These are phyloP conservation scores for Thoreauomyces humboldtii DNA, from an alignment of 192 early-diverging fungal genomes.

Conservation along the genomic window DNA sequence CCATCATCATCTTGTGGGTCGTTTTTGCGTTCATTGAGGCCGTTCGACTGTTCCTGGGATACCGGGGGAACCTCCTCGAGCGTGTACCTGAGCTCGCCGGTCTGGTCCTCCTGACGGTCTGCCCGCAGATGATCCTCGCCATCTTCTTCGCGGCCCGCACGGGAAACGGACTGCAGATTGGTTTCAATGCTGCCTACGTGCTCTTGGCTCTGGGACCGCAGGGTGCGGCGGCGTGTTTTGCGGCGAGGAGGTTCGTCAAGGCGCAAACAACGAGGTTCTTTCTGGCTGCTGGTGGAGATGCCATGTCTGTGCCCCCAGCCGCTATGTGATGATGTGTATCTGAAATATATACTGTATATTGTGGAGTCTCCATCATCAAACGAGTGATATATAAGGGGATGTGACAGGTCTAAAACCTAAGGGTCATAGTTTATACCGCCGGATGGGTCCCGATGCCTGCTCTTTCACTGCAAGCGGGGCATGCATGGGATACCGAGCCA, in stretches of 20 bases:
- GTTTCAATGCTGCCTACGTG: slow-evolving; percentile 33
- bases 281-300: neutral
- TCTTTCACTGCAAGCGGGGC: no score
- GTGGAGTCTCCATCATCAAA: no score
- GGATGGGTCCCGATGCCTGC: no score
- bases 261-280: slow-evolving; percentile 35
- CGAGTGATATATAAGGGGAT: no score
- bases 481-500: no score
- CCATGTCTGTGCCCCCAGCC: no score
- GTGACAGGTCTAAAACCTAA: no score
- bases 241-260: slow-evolving; percentile 28
- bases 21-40: slow-evolving; percentile 35
- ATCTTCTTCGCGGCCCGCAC: slow-evolving; percentile 16
- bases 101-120: slow-evolving; percentile 35
- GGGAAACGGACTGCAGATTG: slow-evolving; percentile 30
- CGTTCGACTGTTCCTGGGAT: slow-evolving; percentile 38
- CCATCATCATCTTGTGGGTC: neutral
- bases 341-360: no score
- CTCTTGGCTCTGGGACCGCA: slow-evolving; percentile 29
- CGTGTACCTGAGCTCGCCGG: slow-evolving; percentile 45
- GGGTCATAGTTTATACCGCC: no score
- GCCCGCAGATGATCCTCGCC: slow-evolving; percentile 35
- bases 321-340: no score
- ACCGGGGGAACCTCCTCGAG: slow-evolving; percentile 40
- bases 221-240: slow-evolving; percentile 19